Evolutionary conservation across 257 asterid species (phyloP), one percentile per base, ranked within the genome.

Genomic region (Coffea canephora): DNA sequence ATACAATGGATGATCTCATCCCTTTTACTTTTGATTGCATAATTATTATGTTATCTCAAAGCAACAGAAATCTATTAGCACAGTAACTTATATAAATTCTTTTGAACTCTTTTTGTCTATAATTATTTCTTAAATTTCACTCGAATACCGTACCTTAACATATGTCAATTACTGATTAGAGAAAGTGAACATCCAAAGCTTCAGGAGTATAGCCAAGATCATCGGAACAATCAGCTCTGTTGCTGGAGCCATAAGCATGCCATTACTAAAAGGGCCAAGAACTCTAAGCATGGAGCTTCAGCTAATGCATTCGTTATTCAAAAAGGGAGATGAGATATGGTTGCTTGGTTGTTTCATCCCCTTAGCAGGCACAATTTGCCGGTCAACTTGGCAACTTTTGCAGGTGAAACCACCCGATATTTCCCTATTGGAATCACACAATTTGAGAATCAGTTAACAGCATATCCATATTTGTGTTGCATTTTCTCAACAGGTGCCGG

Each of bases 181-280:
- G 85, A 91, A 87, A 62, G 48, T 92, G 34, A 49, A 86, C 54
- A 50, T 87, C 12, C 52, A 87, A 83, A 90, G 88, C 72, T 57
- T 71, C 67, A 90, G 96, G 87, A 90, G 94, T 61, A 11, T 83
- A 7, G 90, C 90, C 0, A 89, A 89, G 79, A 81, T 89, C n/a
- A 23, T 78, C 0, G 98, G 97, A 6, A 90, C 98, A 18, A 8
- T 87, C 0, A 36, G 88, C 0, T 92, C 92, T 75, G 89, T 92
- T 3, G 74, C 80, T n/a, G 97, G 96, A 45, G 97, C 98, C 14
- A 83, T 80, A 52, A 81, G 82, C 45, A 92, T 90, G 96, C 89
- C 91, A 73, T 68, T 91, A 70, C 43, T 89, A 6, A 91, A 91
- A 91, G 98, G 97, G 25, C 92, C 94, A 14, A 92, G 88, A 78